Evolutionary conservation across 805 yeast genomes (phyloP).

Genomic region (Spathaspora sp.): DNA sequence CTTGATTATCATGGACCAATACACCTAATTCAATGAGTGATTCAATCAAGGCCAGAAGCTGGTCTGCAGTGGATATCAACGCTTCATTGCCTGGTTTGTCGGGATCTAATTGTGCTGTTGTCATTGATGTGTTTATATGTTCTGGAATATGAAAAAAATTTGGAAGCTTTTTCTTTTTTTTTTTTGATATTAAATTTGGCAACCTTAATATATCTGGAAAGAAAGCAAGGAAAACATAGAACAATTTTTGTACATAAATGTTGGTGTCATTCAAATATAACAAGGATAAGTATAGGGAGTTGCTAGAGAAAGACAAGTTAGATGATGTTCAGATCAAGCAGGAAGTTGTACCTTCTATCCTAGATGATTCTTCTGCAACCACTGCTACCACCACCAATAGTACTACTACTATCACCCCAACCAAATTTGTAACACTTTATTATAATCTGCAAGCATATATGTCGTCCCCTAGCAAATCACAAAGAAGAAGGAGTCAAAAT

Average conservation of each 20-base stretch:
- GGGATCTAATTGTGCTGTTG: slow-evolving; percentile 23
- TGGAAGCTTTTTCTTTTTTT: neutral
- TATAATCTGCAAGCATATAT: slow-evolving; percentile 6
- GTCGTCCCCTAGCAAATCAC: neutral
- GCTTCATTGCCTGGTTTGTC: slow-evolving; percentile 23
- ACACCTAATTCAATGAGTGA: slow-evolving; percentile 87
- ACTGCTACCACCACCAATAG: slow-evolving; percentile 2
- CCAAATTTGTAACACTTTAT: slow-evolving; percentile 9
- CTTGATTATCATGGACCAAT: slow-evolving; percentile 89
- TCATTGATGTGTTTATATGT: slow-evolving; percentile 17
- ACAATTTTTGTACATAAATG: neutral
- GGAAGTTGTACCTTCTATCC: neutral
- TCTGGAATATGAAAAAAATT: neutral
- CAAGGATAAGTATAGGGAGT: slow-evolving; percentile 1
- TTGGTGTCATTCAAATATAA: slow-evolving; percentile 6
- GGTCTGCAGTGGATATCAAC: slow-evolving; percentile 25
- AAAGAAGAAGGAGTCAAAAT: neutral
- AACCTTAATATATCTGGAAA: neutral
- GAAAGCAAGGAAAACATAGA: too few species aligned
- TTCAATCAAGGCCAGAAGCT: slow-evolving; percentile 44
- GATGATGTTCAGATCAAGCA: neutral
- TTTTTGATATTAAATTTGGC: neutral
- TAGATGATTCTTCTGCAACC: neutral
- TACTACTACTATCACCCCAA: neutral
- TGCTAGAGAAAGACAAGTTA: neutral